Base-by-base conservation (phyloP, 805 yeast genomes). In the Kodamaea restingae region DNA sequence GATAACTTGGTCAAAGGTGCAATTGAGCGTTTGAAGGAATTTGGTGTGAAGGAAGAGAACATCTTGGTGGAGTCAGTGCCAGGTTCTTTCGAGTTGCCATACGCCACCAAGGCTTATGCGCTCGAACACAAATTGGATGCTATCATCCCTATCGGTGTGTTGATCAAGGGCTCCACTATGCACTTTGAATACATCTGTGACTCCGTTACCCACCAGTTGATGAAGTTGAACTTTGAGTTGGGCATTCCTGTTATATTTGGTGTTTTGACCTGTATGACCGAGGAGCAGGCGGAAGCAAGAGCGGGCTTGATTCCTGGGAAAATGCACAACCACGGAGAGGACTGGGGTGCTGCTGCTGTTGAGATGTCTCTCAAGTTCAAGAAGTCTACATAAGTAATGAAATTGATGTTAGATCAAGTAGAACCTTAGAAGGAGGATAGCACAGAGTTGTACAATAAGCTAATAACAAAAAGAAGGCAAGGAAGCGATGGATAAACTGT, bases 281-380 rank as follows among this genome's bases (percentile, higher is more conserved):
- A 88, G 50, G 90, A 84, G 54, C 98, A 93, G 68, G 98, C 98
- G 10, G 76, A 82, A 50, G 80, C 81, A 15, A 81, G 98, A 65
- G 95, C 98, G 9, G 98, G 98, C 18, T 67, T 91, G 45, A 61
- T 71, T 28, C 64, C 64, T 21, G 88, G 84, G 42, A 80, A 80
- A 50, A 76, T 81, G 80, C 98, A 93, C 63, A 91, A 91, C 70
- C 98, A 93, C 56, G 98, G 98, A 48, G 87, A 77, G 56, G 98
- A 93, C 62, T 91, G 98, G 98, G 98, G 95, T 50, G 90, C 95
- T 25, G 96, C 97, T 39, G 98, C 98, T 11, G 96, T 93, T 18
- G 98, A 91, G 69, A 91, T 93, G 98, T 51, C 65, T 8, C 42
- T 60, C 29, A 68, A 68, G 47, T 67, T 66, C 41, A 17, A 53